Conservation (phyloP, 2,329 filamentous ascomycete species). For the Scytalidium sp. region DNA sequence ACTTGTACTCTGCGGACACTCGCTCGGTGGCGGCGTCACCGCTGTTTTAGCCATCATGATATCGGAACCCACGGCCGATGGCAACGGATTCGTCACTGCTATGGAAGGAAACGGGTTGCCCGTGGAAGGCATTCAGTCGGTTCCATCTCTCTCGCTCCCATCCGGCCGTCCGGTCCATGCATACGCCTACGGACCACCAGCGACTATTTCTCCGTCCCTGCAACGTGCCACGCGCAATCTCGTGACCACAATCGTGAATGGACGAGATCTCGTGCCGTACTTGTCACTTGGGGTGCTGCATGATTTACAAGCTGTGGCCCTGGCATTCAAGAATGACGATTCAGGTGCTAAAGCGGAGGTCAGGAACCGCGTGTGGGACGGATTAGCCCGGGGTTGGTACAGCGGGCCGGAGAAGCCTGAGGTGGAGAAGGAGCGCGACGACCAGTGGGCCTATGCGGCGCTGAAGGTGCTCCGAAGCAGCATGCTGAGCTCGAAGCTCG, state of each 20-base stretch:
- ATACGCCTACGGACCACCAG: constrained; percentile 74
- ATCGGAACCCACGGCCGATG: constrained; percentile 42
- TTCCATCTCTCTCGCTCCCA: constrained; percentile 51
- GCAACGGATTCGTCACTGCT: constrained; percentile 49
- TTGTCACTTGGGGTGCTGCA: constrained; percentile 72
- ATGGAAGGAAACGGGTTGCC: background rate
- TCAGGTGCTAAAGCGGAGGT: constrained; percentile 66
- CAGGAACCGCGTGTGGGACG: constrained; percentile 62
- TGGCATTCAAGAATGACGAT: constrained; percentile 71
- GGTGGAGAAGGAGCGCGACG: constrained; percentile 52
- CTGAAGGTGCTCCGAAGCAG: constrained; percentile 63
- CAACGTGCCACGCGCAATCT: constrained; percentile 69
- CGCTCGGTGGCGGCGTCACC: constrained; percentile 51
- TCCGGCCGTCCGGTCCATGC: constrained; percentile 71
- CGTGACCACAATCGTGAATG: constrained; percentile 72
- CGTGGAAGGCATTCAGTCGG: constrained; percentile 17
- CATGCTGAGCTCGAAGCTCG: constrained; percentile 67
- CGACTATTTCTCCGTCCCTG: constrained; percentile 68
- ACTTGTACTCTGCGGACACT: constrained; percentile 54
- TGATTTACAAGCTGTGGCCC: constrained; percentile 69
- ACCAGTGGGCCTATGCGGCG: constrained; percentile 66
- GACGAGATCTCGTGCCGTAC: constrained; percentile 70
- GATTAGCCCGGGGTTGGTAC: constrained; percentile 60
- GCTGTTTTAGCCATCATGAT: constrained; percentile 53
- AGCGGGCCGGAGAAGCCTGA: constrained; percentile 33